A percentile compares a stretch with the other conserved stretches of the same genome.
phyloP scores from a whole-genome alignment of 2,329 filamentous ascomycete genomes.

The Chaetomiaceae sp. region DNA sequence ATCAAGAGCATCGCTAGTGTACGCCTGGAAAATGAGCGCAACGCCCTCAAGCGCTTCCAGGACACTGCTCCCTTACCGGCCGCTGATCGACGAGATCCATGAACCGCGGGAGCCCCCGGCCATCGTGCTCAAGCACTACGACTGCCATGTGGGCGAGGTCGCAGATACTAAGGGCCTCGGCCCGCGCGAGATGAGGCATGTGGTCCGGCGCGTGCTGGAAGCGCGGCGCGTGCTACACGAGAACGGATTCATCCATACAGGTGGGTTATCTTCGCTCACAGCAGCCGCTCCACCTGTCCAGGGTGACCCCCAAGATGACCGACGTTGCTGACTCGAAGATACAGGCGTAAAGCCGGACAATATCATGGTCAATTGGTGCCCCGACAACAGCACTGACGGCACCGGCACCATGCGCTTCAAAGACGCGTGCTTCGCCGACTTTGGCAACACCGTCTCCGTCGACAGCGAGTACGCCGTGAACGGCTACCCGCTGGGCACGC shows the following conservation, averaged over 20 bases:
- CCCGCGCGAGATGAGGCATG: neutral
- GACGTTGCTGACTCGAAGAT: too few species aligned
- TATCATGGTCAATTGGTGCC: slow-evolving; percentile 3
- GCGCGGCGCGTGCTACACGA: neutral
- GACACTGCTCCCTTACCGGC: neutral
- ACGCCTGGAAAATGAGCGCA: neutral
- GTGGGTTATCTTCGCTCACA: too few species aligned
- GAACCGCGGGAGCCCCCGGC: neutral
- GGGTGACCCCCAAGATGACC: too few species aligned
- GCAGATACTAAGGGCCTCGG: neutral
- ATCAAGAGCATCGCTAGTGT: neutral
- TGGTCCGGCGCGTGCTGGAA: neutral
- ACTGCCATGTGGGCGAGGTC: neutral
- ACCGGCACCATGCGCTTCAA: neutral
- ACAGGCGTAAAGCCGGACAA: slow-evolving; percentile 1
- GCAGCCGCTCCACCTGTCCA: too few species aligned
- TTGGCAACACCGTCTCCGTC: neutral
- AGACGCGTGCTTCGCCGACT: slow-evolving; percentile 1
- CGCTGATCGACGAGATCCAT: neutral
- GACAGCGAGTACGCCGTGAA: neutral
- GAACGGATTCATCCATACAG: neutral
- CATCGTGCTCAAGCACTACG: neutral
- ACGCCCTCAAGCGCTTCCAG: neutral
- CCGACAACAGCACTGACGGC: neutral
- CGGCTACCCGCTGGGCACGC: neutral